phyloP scores from a whole-genome alignment of 495 filamentous ascomycete species.

The Penicillium silybi region DNA sequence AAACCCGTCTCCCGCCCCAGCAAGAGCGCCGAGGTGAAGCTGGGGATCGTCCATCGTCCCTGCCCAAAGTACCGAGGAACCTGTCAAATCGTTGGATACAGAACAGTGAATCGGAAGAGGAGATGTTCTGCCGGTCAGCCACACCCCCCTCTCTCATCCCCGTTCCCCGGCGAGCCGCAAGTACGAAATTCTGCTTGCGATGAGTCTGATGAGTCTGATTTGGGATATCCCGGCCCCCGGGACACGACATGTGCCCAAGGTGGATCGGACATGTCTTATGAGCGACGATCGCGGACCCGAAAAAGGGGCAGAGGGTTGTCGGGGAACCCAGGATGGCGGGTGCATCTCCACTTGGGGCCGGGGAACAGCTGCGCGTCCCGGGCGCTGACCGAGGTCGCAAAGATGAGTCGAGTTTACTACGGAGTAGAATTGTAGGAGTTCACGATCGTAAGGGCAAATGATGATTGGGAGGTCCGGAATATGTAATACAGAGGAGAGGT shows the following conservation, averaged over 20 bases:
- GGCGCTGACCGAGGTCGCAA: neutral
- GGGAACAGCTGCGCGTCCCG: conserved; percentile 6
- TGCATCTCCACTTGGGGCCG: conserved; percentile 10
- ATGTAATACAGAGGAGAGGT: too few species aligned
- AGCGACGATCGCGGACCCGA: conserved; percentile 3
- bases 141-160: neutral
- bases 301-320: conserved; percentile 1
- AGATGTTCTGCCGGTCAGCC: too few species aligned
- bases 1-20: neutral
- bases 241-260: neutral
- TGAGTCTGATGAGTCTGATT: conserved; percentile 1
- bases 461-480: neutral
- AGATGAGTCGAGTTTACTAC: neutral
- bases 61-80: conserved; percentile 10
- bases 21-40: neutral
- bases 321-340: conserved; percentile 10
- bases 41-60: neutral
- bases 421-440: neutral
- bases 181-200: conserved; percentile 2
- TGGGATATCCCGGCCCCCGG: neutral
- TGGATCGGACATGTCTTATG: conserved; percentile 1
- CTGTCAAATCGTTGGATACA: conserved; percentile 7
- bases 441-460: neutral
- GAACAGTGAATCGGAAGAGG: too few species aligned
- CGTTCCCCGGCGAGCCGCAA: conserved; percentile 16